Percentiles rank a stretch among this genome's conserved stretches.
phyloP scores from a whole-genome alignment of 306 rosid genomes.

The Cicer chorassanicum region DNA sequence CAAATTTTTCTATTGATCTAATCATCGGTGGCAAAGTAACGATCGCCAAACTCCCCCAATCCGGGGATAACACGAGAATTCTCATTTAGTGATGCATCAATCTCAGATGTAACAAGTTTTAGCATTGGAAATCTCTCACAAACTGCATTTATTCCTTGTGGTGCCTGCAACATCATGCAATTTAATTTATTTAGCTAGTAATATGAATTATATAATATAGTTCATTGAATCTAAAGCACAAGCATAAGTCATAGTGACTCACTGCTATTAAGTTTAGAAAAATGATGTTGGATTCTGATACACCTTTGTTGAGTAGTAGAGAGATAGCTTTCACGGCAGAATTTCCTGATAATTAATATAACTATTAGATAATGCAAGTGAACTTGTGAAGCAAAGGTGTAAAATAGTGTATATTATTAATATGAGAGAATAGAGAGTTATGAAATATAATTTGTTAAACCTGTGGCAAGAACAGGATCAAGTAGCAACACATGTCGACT shows the following conservation, averaged over 20 bases:
- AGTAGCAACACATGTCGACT: slow-evolving; percentile 86
- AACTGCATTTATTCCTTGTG: slow-evolving; percentile 76
- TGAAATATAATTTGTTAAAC: slow-evolving; percentile 41
- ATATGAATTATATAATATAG: neutral
- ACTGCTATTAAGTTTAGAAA: slow-evolving; percentile 85
- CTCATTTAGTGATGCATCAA: slow-evolving; percentile 66
- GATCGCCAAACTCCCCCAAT: slow-evolving; percentile 89
- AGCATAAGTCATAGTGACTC: slow-evolving; percentile 47
- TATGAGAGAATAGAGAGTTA: neutral
- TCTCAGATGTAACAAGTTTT: slow-evolving; percentile 90
- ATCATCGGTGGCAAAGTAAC: slow-evolving; percentile 82
- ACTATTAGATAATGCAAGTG: neutral
- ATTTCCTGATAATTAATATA: slow-evolving; percentile 56
- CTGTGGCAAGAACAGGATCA: slow-evolving; percentile 92
- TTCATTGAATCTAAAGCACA: slow-evolving; percentile 5
- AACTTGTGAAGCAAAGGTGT: neutral
- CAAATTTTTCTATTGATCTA: neutral
- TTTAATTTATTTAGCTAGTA: slow-evolving; percentile 4
- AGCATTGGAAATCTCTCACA: slow-evolving; percentile 74
- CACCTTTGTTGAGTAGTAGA: slow-evolving; percentile 76
- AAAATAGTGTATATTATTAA: no score
- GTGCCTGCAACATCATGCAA: slow-evolving; percentile 62
- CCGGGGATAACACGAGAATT: slow-evolving; percentile 80
- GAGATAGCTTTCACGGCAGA: slow-evolving; percentile 88
- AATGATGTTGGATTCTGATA: slow-evolving; percentile 79